phyloP scores from a whole-genome alignment of 2,329 filamentous ascomycete species.

The Gnomoniopsis smithogilvyi region DNA sequence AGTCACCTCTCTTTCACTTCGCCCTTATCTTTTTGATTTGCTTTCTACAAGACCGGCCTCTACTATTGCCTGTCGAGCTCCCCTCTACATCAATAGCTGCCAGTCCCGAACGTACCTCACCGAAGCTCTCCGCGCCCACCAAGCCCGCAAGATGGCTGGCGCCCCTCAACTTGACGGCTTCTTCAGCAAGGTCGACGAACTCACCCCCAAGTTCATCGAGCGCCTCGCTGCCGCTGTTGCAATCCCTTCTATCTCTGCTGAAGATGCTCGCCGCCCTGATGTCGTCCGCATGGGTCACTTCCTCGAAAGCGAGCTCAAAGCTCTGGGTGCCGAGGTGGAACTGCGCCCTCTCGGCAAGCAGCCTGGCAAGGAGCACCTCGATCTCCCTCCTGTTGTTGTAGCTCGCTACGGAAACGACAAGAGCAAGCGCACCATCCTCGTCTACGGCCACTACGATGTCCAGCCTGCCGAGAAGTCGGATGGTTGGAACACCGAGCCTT shows the following conservation, averaged over 20 bases:
- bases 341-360: constrained; percentile 86
- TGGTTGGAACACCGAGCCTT: constrained; percentile 94
- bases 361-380: constrained; percentile 83
- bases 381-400: constrained; percentile 89
- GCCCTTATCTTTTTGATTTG: constrained; percentile 15
- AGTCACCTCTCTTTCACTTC: constrained; percentile 10
- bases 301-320: constrained; percentile 46
- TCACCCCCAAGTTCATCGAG: constrained; percentile 81
- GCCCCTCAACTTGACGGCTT: constrained; percentile 79
- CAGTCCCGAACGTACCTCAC: constrained; percentile 45
- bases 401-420: constrained; percentile 89
- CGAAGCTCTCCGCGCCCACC: constrained; percentile 51
- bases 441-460: constrained; percentile 98
- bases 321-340: constrained; percentile 20
- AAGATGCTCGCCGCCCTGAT: constrained; percentile 83
- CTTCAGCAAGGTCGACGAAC: constrained; percentile 86
- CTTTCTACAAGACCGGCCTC: not conserved
- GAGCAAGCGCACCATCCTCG: constrained; percentile 90
- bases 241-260: constrained; percentile 92
- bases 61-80: not conserved
- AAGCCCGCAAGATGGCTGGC: constrained; percentile 71
- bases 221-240: constrained; percentile 88
- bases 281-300: constrained; percentile 96
- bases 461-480: constrained; percentile 92
- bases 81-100: not conserved